Conservation (phyloP, 257 asterid species). For the Marsdenia floribunda region DNA sequence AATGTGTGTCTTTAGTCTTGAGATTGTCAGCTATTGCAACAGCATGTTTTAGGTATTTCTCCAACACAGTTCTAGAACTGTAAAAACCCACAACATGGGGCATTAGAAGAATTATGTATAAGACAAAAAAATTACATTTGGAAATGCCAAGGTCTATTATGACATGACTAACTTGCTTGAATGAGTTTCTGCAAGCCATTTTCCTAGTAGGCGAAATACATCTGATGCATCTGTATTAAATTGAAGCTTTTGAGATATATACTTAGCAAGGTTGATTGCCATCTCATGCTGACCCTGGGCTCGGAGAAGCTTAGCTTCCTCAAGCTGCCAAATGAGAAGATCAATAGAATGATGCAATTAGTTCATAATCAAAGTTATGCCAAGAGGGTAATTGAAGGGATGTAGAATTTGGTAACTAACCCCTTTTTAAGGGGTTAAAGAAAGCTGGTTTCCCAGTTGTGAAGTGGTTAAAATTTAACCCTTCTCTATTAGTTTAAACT, state of each 20-base stretch:
- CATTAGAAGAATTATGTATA: neutral
- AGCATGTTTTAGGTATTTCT: constrained; percentile 91
- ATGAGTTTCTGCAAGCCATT: constrained; percentile 96
- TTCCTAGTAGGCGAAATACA: constrained; percentile 85
- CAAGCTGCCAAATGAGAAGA: constrained; percentile 48
- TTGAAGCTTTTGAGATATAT: constrained; percentile 60
- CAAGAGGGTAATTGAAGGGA: neutral
- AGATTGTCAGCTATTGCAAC: constrained; percentile 70
- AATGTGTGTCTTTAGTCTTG: constrained; percentile 45
- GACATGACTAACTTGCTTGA: constrained; percentile 82
- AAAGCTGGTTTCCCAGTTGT: neutral
- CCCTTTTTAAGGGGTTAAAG: neutral
- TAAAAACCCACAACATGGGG: constrained; percentile 10
- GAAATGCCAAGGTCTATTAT: neutral
- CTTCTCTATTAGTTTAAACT: too few relatives aligned
- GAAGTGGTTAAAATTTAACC: too few relatives aligned
- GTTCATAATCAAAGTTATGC: neutral
- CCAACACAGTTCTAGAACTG: constrained; percentile 93
- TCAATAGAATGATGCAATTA: neutral
- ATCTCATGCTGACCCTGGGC: constrained; percentile 95
- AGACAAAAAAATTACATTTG: neutral
- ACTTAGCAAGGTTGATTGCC: constrained; percentile 92
- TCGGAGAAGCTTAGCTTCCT: constrained; percentile 96
- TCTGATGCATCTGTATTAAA: constrained; percentile 60
- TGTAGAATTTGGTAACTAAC: neutral